These are phyloP conservation scores for Tetrahymena thermophila DNA, from an alignment of 73 alveolate species.

Conservation along the genomic window DNA sequence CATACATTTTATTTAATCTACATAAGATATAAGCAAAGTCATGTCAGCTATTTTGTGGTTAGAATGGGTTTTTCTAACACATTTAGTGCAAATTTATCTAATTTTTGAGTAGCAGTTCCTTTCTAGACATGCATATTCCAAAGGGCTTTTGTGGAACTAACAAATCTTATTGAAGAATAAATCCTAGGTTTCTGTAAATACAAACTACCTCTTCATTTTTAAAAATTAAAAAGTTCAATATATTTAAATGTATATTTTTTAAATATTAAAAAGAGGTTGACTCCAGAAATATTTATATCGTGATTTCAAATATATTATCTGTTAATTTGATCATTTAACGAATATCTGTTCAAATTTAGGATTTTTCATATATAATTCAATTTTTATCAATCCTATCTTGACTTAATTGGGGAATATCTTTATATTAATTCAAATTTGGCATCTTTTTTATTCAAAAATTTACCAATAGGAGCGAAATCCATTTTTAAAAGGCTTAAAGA, in stretches of 20 bases:
- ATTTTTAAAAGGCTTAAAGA: no score
- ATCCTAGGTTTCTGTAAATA: neutral
- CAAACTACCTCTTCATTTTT: neutral
- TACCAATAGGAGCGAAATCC: neutral
- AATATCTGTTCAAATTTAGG: neutral
- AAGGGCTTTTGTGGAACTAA: neutral
- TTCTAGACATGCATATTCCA: neutral
- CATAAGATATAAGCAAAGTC: neutral
- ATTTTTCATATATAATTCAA: neutral
- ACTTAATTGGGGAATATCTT: neutral
- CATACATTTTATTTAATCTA: neutral
- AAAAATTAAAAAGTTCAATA: no score
- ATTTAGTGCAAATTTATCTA: neutral
- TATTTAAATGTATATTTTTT: no score
- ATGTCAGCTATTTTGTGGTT: neutral
- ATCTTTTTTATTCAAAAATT: neutral
- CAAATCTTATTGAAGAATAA: neutral
- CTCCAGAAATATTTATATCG: neutral
- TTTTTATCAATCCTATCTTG: neutral
- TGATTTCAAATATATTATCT: neutral
- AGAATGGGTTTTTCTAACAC: neutral
- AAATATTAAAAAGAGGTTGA: neutral
- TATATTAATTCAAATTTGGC: no score
- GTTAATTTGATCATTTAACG: neutral
- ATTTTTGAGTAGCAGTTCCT: neutral